A percentile compares a stretch with the other conserved stretches of the same genome.
Evolutionary conservation across 1,284 basidiomycete genomes (phyloP).

Genomic region (Cronartium quercuum): DNA sequence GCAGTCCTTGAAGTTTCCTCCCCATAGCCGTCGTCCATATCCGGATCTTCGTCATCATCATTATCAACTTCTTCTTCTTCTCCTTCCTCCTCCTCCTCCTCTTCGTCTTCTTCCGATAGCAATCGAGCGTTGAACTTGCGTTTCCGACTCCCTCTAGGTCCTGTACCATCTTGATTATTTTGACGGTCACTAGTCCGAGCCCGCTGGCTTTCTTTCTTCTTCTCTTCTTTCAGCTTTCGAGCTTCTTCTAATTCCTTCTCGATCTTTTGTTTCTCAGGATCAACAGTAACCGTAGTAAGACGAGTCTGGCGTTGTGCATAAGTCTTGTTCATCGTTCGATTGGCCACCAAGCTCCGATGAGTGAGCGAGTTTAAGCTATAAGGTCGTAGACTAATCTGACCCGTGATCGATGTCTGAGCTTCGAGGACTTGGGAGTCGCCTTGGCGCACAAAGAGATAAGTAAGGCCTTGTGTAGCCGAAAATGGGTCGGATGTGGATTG

Average conservation of each 20-base stretch:
- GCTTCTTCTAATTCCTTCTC: slow-evolving; percentile 45
- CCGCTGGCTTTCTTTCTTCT: slow-evolving; percentile 13
- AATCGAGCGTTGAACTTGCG: slow-evolving; percentile 16
- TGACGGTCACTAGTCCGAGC: neutral
- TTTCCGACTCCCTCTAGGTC: neutral
- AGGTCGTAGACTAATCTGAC: slow-evolving; percentile 73
- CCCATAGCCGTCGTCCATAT: neutral
- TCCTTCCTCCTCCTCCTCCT: slow-evolving; percentile 35
- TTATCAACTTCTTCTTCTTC: slow-evolving; percentile 39
- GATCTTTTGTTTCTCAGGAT: slow-evolving; percentile 34
- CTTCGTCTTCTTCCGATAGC: slow-evolving; percentile 40
- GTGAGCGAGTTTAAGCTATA: slow-evolving; percentile 84
- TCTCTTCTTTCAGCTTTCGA: slow-evolving; percentile 43
- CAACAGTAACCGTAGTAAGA: slow-evolving; percentile 64
- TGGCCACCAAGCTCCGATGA: slow-evolving; percentile 76
- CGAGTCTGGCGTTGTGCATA: slow-evolving; percentile 60
- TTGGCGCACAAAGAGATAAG: slow-evolving; percentile 85
- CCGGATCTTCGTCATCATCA: slow-evolving; percentile 43
- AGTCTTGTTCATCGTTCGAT: slow-evolving; percentile 60
- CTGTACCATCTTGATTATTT: slow-evolving; percentile 2
- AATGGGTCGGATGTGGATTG: neutral
- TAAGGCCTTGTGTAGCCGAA: slow-evolving; percentile 39
- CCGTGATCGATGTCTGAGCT: slow-evolving; percentile 72
- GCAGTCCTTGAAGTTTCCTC: slow-evolving; percentile 44
- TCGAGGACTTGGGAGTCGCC: slow-evolving; percentile 75